Base-by-base conservation (phyloP, 495 filamentous ascomycete species). In the Friedmanniomyces endolithicus region DNA sequence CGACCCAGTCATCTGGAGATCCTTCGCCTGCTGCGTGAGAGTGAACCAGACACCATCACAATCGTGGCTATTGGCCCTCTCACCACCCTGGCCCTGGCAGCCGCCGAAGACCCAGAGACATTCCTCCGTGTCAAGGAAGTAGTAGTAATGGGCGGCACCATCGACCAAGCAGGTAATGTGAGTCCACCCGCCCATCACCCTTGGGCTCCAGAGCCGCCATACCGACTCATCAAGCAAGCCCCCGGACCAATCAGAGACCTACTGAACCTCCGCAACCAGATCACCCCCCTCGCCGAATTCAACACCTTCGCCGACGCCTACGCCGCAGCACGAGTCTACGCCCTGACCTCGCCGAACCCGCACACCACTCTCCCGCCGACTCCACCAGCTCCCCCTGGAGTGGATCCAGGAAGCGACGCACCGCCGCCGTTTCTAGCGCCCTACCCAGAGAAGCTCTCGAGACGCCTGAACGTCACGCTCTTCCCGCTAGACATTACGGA, bases 61-160 rank as follows among this genome's bases (percentile, higher is more conserved):
- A 82, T 99, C 56, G 80, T 96, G 31, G 88, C 85, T 39, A 75
- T 97, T 45, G 92, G 94, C 0, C 92, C 92, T 0, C 71, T 97
- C 34, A 96, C 90, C 6, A 99, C 94, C 67, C 72, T 96, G 19
- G 90, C 94, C 11, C 67, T 90, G 39, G 92, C 92, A 12, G 88
- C 92, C 27, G 80, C 87, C 6, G 78, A 85, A 63, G 88, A 95
- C 58, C 80, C 87, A 1, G 82, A 86, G 63, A 83, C 87, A 4
- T 95, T 99, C 71, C 77, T 97, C 2, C 80, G 81, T 20, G 88
- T 80, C 24, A 94, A 94, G 65, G 85, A 94, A 65, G 80, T 99
- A 1, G 81, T 95, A 19, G 83, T 95, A n/a, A 99, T 99, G 92
- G 92, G 90, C 33, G 94, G 92, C 53, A 80, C 85, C n/a, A 77